A percentile compares a stretch with the other conserved stretches of the same genome.
Evolutionary conservation across 164 flowering plant species (phyloP).

Genomic region (Echeveria elegans): DNA sequence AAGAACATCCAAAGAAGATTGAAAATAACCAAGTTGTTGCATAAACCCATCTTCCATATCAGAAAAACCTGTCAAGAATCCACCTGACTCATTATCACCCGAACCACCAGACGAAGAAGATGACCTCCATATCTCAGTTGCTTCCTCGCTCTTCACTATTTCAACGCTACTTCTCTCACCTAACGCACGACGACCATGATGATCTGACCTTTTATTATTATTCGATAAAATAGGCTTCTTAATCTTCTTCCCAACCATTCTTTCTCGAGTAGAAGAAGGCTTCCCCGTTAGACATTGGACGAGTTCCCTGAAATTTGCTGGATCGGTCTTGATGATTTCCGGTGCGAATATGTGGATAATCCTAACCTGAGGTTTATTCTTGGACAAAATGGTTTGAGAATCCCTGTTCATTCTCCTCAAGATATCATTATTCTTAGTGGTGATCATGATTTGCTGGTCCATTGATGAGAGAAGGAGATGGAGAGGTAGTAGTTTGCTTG

Average conservation of each 20-base stretch:
- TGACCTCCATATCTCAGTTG: conserved; percentile 11
- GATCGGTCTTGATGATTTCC: conserved; percentile 88
- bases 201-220: conserved; percentile 4
- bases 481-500: conserved; percentile 3
- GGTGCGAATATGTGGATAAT: conserved; percentile 90
- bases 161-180: not conserved
- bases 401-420: conserved; percentile 31
- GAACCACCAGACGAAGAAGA: conserved; percentile 8
- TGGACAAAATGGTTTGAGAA: conserved; percentile 50
- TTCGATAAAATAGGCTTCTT: conserved; percentile 8
- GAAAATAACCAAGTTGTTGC: conserved; percentile 39
- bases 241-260: conserved; percentile 9
- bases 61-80: conserved; percentile 40
- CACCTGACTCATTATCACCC: not conserved
- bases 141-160: conserved; percentile 34
- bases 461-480: conserved; percentile 6
- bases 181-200: too few relatives aligned
- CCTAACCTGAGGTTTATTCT: conserved; percentile 62
- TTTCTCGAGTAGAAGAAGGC: conserved; percentile 23
- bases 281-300: conserved; percentile 88
- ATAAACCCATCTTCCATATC: conserved; percentile 57
- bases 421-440: not conserved
- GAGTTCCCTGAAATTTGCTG: conserved; percentile 65
- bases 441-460: conserved; percentile 3
- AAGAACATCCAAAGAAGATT: conserved; percentile 29